Conservation (phyloP, 2,329 filamentous ascomycete species). For the Byssochlamys sp. region DNA sequence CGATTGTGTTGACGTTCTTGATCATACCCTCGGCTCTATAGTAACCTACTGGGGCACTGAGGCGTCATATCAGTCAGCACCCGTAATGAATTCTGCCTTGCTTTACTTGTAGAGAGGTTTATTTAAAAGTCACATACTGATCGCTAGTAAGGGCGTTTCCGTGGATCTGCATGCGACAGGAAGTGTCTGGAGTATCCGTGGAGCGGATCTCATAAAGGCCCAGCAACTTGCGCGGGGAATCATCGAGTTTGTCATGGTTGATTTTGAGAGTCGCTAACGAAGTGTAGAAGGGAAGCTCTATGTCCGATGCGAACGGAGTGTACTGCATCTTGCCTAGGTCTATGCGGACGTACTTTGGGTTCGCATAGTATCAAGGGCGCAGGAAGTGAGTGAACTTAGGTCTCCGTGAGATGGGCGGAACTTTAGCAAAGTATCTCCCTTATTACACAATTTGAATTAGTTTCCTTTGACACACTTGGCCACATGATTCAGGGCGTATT, state of each 20-base stretch:
- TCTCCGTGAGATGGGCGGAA: background rate
- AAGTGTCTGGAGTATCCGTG: conserved; percentile 60
- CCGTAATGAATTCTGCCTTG: background rate
- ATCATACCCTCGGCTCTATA: conserved; percentile 87
- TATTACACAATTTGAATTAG: background rate
- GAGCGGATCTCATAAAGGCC: conserved; percentile 80
- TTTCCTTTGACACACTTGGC: background rate
- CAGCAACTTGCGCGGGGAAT: conserved; percentile 75
- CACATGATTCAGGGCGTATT: background rate
- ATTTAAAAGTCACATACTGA: conserved; percentile 52
- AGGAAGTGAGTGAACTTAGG: background rate
- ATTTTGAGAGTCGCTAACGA: conserved; percentile 88
- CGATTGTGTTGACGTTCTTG: conserved; percentile 90
- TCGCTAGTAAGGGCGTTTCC: conserved; percentile 75
- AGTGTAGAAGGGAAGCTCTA: conserved; percentile 90
- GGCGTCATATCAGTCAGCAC: background rate
- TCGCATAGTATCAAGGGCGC: background rate
- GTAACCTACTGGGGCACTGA: conserved; percentile 57
- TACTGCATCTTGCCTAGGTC: conserved; percentile 51
- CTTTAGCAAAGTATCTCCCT: background rate
- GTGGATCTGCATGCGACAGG: conserved; percentile 81
- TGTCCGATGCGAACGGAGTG: conserved; percentile 83
- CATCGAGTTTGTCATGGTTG: conserved; percentile 92
- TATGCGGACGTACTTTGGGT: conserved; percentile 1
- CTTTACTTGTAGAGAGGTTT: background rate